Evolutionary conservation across 768 basidiomycete genomes (phyloP), one percentile per base, ranked within the genome.

Genomic region (Russula lepida): DNA sequence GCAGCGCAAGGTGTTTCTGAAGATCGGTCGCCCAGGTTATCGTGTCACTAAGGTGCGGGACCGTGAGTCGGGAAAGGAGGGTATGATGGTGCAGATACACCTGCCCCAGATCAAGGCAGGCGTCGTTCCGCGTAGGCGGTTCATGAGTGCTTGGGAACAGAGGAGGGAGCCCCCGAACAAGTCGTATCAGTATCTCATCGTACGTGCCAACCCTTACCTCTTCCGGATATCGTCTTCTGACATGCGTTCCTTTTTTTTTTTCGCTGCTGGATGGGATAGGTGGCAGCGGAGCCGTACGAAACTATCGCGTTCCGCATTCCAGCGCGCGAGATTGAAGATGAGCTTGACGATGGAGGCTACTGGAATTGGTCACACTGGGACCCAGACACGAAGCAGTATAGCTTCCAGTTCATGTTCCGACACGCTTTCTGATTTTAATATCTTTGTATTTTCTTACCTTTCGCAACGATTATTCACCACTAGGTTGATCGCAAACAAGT

Each of bases 361-460:
- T 93, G 89, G 89, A 92, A 91, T 68, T 99, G 97, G 97, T 95
- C 95, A 43, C 91, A 98, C 70, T 98, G 95, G 97, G 97, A 98
- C 72, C 85, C 90, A n/a, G 95, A 99, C 71, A 95, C 94, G 54
- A 98, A 98, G 75, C 93, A 97, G 74, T 95, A 94, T 73, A 92
- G 87, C 71, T 95, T 95, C 79, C 95, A 97, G 74, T 95, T 98
- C 78, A 89, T 98, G 85, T 98, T 94, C 77, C 83, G 86, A 68
- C 75, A 86, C 64, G 64, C 69, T 27, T 73, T 74, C 66, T 75
- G 66, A 72, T 68, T 56, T 47, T 63, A 28, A 17, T 37, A 37
- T 37, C 35, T 28, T 4, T 60, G 53, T 25, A 21, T 25, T 59
- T 37, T 13, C 12, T 1, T 17, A 2, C 17, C 52, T 30, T 25